Base-by-base conservation (phyloP, 2,329 filamentous ascomycete genomes). In the Cytospora chrysosperma region DNA sequence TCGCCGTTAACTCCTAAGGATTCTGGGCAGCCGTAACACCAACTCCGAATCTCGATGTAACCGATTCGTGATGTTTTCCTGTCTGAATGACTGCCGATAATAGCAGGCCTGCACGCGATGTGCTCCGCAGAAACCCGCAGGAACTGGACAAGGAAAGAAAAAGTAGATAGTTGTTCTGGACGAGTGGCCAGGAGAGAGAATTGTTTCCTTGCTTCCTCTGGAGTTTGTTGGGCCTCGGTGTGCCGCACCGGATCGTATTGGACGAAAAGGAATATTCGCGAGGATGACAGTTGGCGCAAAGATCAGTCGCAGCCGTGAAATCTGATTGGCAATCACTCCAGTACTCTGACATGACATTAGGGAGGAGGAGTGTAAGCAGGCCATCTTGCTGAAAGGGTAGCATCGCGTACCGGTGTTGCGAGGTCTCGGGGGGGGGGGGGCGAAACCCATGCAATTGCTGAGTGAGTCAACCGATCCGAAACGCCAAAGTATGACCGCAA, bases 1-100 rank as follows among this genome's bases (percentile, higher is more conserved):
- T 50, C 27, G 43, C 51, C 59, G 59, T 37, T 34, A 54, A 21
- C 37, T 60, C 58, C 58, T 60, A 60, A 60, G 40, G 49, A 60
- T 60, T 32, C 50, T 49, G 34, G 26, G 50, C 58, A 50, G 50
- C 37, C 17, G 37, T 40, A 40, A 40, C 4, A 40, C 37, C 37
- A 17, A 40, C 2, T n/a, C 37, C 17, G 19, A 4, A n/a, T 19
- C 7, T n/a, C 19, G 19, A 40, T 40, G 37, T 17, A n/a, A 40
- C n/a, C 6, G 37, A n/a, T n/a, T 40, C n/a, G 37, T 40, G 37
- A 7, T 37, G 15, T 8, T 34, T 54, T 32, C 58, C 21, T 52
- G 47, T 37, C 50, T 50, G 47, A 9, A 50, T 15, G n/a, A 6
- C 37, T 40, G 17, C 37, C 37, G 17, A n/a, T 12, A 21, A 27